A percentile compares a stretch with the other conserved stretches of the same genome.
phyloP scores from a whole-genome alignment of 108 stramenopile genomes.

The Cylindrotheca fusiformis region DNA sequence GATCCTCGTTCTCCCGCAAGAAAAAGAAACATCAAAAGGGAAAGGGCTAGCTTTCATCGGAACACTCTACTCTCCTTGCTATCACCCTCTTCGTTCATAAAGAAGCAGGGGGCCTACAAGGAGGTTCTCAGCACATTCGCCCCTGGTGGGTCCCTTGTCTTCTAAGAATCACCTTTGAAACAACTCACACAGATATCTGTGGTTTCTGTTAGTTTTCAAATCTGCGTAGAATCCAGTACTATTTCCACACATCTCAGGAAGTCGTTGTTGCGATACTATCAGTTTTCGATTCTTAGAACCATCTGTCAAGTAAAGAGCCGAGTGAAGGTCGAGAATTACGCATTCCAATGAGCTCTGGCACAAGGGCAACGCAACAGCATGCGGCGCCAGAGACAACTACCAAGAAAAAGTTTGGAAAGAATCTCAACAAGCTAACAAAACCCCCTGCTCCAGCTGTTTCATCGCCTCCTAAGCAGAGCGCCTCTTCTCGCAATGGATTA shows the following conservation, averaged over 20 bases:
- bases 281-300: not conserved
- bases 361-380: conserved; percentile 10
- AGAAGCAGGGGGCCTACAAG: conserved; percentile 10
- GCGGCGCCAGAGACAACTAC: conserved; percentile 19
- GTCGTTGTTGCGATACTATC: not conserved
- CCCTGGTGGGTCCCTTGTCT: conserved; percentile 10
- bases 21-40: too few relatives aligned
- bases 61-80: not conserved
- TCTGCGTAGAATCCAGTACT: conserved; percentile 6
- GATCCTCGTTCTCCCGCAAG: too few relatives aligned
- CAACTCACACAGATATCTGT: too few relatives aligned
- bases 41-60: not conserved
- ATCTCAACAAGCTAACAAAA: conserved; percentile 80
- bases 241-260: not conserved
- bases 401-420: conserved; percentile 85
- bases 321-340: too few relatives aligned
- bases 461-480: conserved; percentile 18
- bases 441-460: conserved; percentile 53
- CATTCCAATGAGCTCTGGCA: conserved; percentile 23
- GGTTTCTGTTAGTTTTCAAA: too few relatives aligned
- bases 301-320: not conserved
- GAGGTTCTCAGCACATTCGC: conserved; percentile 9
- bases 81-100: not conserved
- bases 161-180: too few relatives aligned
- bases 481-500: conserved; percentile 59